Evolutionary conservation across 2,329 filamentous ascomycete genomes (phyloP).

Genomic region (Penicillium sp.): DNA sequence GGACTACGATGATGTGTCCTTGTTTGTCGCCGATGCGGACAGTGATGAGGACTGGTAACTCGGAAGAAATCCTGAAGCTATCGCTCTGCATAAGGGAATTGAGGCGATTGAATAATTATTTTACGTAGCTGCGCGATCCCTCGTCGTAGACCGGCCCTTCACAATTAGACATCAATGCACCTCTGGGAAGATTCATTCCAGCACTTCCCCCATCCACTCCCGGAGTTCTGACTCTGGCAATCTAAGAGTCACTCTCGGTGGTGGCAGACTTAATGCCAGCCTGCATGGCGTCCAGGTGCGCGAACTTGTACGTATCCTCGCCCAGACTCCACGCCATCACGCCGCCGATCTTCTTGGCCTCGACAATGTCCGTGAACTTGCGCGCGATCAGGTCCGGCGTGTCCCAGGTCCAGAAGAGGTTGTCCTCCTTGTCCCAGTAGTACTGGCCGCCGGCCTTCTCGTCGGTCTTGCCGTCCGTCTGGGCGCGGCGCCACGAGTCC

Average conservation of each 20-base stretch:
- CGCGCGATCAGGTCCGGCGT: conserved; percentile 57
- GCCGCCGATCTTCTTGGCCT: conserved; percentile 59
- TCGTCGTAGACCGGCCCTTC: too few species aligned
- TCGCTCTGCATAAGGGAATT: too few species aligned
- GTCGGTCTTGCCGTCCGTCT: conserved; percentile 56
- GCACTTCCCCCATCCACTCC: too few species aligned
- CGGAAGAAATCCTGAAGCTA: too few species aligned
- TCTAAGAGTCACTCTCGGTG: background rate
- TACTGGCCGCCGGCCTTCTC: conserved; percentile 61
- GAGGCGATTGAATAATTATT: too few species aligned
- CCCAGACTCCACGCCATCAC: conserved; percentile 74
- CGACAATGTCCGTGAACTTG: conserved; percentile 63
- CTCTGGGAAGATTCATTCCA: too few species aligned
- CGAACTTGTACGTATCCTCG: conserved; percentile 56
- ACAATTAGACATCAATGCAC: too few species aligned
- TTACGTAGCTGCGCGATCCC: too few species aligned
- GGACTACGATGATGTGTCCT: too few species aligned
- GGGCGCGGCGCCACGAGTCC: conserved; percentile 58
- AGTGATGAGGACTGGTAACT: too few species aligned
- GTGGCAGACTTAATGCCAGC: conserved; percentile 22
- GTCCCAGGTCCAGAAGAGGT: conserved; percentile 73
- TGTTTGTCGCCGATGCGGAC: too few species aligned
- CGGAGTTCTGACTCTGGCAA: too few species aligned
- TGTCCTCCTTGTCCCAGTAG: conserved; percentile 60
- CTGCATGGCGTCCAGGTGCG: conserved; percentile 47